These are phyloP conservation scores for Penicillium cinerascens DNA, from an alignment of 495 filamentous ascomycete genomes.

Conservation along the genomic window DNA sequence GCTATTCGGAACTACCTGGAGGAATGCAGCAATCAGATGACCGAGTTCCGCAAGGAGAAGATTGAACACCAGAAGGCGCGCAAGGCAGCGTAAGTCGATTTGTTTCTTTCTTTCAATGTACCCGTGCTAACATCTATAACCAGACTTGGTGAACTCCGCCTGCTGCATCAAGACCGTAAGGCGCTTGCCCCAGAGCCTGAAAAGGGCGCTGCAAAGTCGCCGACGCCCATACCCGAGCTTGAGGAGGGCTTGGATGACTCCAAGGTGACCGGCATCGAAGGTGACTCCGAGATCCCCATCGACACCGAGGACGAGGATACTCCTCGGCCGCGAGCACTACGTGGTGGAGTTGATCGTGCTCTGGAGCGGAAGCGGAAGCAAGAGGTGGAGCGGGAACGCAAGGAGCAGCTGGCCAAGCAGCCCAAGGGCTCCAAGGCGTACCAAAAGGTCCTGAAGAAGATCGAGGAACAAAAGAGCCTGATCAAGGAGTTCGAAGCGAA, in stretches of 20 bases:
- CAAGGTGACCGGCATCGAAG: slow-evolving; percentile 64
- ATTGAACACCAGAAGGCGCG: slow-evolving; percentile 83
- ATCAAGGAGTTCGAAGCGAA: slow-evolving; percentile 79
- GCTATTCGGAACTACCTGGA: slow-evolving; percentile 84
- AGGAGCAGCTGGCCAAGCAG: slow-evolving; percentile 73
- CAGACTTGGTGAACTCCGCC: slow-evolving; percentile 78
- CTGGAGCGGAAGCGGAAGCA: slow-evolving; percentile 79
- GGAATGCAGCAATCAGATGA: slow-evolving; percentile 88
- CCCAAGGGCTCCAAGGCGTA: slow-evolving; percentile 88
- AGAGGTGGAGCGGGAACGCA: slow-evolving; percentile 74
- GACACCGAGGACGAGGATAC: slow-evolving; percentile 63
- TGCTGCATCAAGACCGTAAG: slow-evolving; percentile 83
- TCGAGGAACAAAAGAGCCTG: slow-evolving; percentile 75
- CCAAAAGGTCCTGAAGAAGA: slow-evolving; percentile 79
- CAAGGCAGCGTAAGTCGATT: slow-evolving; percentile 70
- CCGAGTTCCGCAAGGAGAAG: slow-evolving; percentile 87
- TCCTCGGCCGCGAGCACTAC: slow-evolving; percentile 63
- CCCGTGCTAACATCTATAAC: slow-evolving; percentile 10
- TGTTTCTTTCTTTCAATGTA: neutral
- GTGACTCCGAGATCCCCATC: slow-evolving; percentile 44
- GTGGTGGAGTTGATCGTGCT: slow-evolving; percentile 74
- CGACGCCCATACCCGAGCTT: slow-evolving; percentile 58
- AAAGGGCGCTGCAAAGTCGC: slow-evolving; percentile 44
- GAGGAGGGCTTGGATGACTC: slow-evolving; percentile 58
- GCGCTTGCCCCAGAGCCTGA: slow-evolving; percentile 67